Evolutionary conservation across 2,329 filamentous ascomycete genomes (phyloP), one percentile per base, ranked within the genome.

Genomic region (Colletotrichum sp.): DNA sequence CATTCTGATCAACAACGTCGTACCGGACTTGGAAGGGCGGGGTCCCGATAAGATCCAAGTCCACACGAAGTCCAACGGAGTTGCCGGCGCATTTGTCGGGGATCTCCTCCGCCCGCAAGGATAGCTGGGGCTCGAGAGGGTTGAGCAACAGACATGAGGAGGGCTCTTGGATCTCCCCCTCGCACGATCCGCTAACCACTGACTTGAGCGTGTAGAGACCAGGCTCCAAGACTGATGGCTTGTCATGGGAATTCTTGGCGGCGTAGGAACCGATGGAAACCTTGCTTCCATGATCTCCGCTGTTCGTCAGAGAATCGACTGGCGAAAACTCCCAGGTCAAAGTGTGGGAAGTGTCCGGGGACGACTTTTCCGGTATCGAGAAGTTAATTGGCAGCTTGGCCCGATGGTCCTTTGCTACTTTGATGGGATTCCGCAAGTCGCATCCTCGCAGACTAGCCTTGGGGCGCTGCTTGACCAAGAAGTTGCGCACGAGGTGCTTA

Each of bases 51-150:
- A 99, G 89, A 82, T 99, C 96, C 66, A 99, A 87, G 81, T 97
- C 94, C 57, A 99, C 95, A 13, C 94, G 92, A 71, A 99, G 90
- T 55, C 97, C 97, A 77, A 99, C 95, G 0, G 97, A 95, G 81
- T 96, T 98, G 64, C 96, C 96, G 44, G 96, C 96, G 83, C 97
- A 99, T 83, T 98, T 98, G 84, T 99, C 97, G 69, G 95, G 94
- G 59, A 99, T 96, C 77, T 96, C 94, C 80, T 98, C 94, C 8
- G 92, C 90, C 36, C 90, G 90, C 66, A 99, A 88, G 6, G 91
- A 89, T 74, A 99, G 84, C 71, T 94, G 92, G 12, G 97, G 97
- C 85, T 98, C 94, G 1, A 97, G 93, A 7, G 97, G 97, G 79
- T 99, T 99, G 79, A 98, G 90, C 70, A 99, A 88, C 75, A 98